These are phyloP conservation scores for Colletotrichum incanum DNA, from an alignment of 2,329 filamentous ascomycete species.

Conservation along the genomic window DNA sequence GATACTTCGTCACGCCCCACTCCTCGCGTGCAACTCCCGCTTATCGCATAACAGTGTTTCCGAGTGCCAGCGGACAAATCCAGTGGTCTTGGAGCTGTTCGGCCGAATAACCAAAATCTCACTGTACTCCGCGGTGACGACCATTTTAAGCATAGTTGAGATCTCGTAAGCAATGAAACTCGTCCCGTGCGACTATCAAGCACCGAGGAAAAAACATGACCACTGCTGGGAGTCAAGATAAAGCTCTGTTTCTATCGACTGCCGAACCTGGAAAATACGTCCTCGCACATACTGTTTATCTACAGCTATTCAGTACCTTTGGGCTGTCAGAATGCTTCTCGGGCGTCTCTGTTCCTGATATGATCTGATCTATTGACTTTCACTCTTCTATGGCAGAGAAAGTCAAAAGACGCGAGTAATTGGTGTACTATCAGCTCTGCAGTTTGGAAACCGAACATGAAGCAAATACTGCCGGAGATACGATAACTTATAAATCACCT, in stretches of 20 bases:
- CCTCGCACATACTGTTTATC: neutral
- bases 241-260: too few relatives aligned
- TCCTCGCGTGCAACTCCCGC: conserved; percentile 16
- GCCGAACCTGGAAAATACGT: neutral
- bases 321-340: neutral
- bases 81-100: neutral
- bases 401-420: too few relatives aligned
- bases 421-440: too few relatives aligned
- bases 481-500: too few relatives aligned
- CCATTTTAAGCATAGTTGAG: neutral
- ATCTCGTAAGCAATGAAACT: too few relatives aligned
- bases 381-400: too few relatives aligned
- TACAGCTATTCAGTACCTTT: neutral
- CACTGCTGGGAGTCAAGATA: neutral
- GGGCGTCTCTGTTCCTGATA: neutral
- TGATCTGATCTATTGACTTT: neutral
- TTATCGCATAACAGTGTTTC: neutral
- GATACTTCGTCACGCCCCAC: conserved; percentile 20
- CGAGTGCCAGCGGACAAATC: too few relatives aligned
- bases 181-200: too few relatives aligned
- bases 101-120: neutral
- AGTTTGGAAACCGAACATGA: neutral
- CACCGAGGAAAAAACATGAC: neutral
- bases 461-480: neutral
- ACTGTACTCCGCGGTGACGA: neutral